Conservation (phyloP, 768 basidiomycete genomes). For the Hygrophorus russula region DNA sequence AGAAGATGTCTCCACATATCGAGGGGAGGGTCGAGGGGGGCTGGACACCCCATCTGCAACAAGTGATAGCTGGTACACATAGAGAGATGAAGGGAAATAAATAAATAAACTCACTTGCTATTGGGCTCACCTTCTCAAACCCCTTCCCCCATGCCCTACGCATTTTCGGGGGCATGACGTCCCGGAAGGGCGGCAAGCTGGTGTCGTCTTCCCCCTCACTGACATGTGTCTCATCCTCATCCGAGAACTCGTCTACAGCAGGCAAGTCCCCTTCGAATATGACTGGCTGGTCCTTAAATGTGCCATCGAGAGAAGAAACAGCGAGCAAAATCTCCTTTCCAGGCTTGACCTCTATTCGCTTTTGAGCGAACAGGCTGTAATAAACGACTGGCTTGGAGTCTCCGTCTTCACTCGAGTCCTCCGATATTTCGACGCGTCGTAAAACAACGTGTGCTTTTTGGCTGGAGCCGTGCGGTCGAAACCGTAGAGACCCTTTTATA, state of each 20-base stretch:
- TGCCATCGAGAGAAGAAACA: constrained; percentile 39
- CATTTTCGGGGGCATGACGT: constrained; percentile 52
- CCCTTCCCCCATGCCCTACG: constrained; percentile 47
- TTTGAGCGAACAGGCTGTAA: constrained; percentile 58
- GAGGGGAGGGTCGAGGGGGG: constrained; percentile 8
- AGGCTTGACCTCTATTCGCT: constrained; percentile 58
- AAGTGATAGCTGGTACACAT: constrained; percentile 1
- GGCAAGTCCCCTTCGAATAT: constrained; percentile 44
- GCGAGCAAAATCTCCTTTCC: constrained; percentile 62
- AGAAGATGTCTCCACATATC: constrained; percentile 26
- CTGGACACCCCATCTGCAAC: constrained; percentile 2
- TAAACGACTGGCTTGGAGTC: constrained; percentile 30
- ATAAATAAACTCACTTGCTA: constrained; percentile 23
- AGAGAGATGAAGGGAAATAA: neutral
- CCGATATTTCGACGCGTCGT: constrained; percentile 43
- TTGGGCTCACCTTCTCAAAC: constrained; percentile 29
- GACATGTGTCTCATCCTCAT: constrained; percentile 30
- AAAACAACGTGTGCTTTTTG: constrained; percentile 62
- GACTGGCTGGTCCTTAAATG: constrained; percentile 45
- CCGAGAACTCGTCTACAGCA: constrained; percentile 22
- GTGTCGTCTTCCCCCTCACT: constrained; percentile 26
- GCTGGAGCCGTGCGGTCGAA: constrained; percentile 53
- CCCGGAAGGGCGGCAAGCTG: constrained; percentile 15
- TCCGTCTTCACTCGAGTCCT: constrained; percentile 32
- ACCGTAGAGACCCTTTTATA: constrained; percentile 48